A percentile compares a stretch with the other conserved stretches of the same genome.
These are phyloP conservation scores for Trametes gibbosa DNA, from an alignment of 768 basidiomycete genomes.

Conservation along the genomic window DNA sequence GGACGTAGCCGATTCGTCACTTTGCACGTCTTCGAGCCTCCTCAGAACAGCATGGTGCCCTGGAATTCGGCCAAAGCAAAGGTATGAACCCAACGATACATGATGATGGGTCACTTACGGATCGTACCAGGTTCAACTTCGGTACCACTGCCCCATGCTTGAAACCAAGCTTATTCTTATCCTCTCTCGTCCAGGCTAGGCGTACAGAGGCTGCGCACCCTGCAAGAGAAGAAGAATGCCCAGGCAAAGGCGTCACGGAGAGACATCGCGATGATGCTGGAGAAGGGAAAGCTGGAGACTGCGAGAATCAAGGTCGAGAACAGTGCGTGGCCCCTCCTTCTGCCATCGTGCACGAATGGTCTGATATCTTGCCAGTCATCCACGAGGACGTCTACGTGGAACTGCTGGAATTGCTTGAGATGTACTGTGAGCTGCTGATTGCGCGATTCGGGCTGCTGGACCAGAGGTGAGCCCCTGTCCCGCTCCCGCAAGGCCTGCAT, in stretches of 20 bases:
- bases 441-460: conserved; percentile 93
- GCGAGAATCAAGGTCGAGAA: conserved; percentile 85
- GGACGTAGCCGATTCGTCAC: not conserved
- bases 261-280: conserved; percentile 78
- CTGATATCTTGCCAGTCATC: conserved; percentile 51
- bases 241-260: conserved; percentile 70
- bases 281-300: conserved; percentile 79
- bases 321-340: conserved; percentile 47
- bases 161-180: conserved; percentile 29
- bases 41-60: conserved; percentile 38
- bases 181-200: conserved; percentile 54
- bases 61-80: conserved; percentile 68
- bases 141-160: conserved; percentile 34
- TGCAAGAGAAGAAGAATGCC: conserved; percentile 92
- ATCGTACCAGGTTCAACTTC: conserved; percentile 43
- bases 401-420: conserved; percentile 86
- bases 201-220: conserved; percentile 78
- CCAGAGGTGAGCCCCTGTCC: conserved; percentile 57
- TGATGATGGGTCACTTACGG: no score
- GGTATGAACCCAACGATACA: conserved; percentile 28
- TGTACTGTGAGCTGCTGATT: conserved; percentile 91
- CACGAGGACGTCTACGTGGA: conserved; percentile 85
- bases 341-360: not conserved
- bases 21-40: no score
- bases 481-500: not conserved